Evolutionary conservation across 2,329 filamentous ascomycete species (phyloP).

Genomic region (Botrytis elliptica): DNA sequence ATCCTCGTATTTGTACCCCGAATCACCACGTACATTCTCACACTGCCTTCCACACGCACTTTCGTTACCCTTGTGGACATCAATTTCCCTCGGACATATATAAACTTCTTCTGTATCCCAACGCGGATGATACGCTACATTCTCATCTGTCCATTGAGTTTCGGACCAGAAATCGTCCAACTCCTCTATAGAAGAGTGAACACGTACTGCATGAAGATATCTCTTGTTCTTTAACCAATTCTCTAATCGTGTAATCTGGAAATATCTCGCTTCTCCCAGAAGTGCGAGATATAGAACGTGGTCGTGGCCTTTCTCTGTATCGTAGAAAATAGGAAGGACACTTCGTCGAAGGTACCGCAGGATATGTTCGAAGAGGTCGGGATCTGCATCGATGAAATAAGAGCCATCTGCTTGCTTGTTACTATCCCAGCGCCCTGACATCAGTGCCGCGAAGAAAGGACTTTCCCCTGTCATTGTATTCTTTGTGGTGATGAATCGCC

Average conservation of each 20-base stretch:
- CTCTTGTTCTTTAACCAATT: slow-evolving; percentile 32
- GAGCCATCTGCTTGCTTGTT: slow-evolving; percentile 36
- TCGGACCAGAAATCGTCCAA: neutral
- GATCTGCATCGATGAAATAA: slow-evolving; percentile 44
- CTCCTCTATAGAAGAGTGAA: slow-evolving; percentile 20
- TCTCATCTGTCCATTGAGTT: neutral
- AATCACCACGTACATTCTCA: neutral
- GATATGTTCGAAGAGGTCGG: slow-evolving; percentile 41
- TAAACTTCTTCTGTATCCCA: slow-evolving; percentile 44
- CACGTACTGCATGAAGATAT: slow-evolving; percentile 21
- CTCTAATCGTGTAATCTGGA: slow-evolving; percentile 37
- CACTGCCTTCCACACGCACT: slow-evolving; percentile 13
- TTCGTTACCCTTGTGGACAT: slow-evolving; percentile 24
- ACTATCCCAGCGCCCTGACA: slow-evolving; percentile 34
- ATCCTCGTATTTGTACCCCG: neutral
- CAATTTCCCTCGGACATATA: slow-evolving; percentile 38
- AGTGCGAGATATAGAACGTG: slow-evolving; percentile 40
- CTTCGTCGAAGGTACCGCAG: slow-evolving; percentile 40
- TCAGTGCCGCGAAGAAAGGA: slow-evolving; percentile 15
- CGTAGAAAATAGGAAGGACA: slow-evolving; percentile 41
- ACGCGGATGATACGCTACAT: slow-evolving; percentile 13
- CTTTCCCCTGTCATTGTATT: slow-evolving; percentile 8
- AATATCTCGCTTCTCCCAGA: slow-evolving; percentile 40
- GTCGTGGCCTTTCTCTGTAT: slow-evolving; percentile 37
- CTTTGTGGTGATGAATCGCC: slow-evolving; percentile 10